These are phyloP conservation scores for Hyaloscypha hepaticicola DNA, from an alignment of 495 filamentous ascomycete species.

Conservation along the genomic window DNA sequence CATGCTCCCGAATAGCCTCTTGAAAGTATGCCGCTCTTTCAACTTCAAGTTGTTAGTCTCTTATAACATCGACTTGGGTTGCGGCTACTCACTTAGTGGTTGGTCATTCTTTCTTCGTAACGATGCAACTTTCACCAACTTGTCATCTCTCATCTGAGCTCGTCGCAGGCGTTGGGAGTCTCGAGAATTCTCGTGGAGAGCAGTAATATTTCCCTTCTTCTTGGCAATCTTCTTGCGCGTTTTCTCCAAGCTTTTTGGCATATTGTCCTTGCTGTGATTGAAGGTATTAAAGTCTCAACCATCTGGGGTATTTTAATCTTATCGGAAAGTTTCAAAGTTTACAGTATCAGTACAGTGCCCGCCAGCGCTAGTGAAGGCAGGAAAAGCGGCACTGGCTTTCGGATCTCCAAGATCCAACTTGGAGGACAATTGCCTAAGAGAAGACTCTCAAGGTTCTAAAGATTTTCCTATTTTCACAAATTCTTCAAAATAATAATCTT, in stretches of 20 bases:
- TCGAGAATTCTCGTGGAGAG: constrained; percentile 80
- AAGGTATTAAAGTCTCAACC: background rate
- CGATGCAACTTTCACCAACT: constrained; percentile 62
- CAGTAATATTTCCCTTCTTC: constrained; percentile 62
- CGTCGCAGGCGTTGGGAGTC: constrained; percentile 72
- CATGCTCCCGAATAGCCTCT: constrained; percentile 54
- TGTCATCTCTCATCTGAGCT: constrained; percentile 73
- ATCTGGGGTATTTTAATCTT: background rate
- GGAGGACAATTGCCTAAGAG: no score
- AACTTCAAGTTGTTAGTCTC: constrained; percentile 45
- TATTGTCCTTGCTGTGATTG: constrained; percentile 7
- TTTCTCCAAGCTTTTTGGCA: constrained; percentile 76
- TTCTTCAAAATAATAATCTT: no score
- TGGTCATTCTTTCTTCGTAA: constrained; percentile 65
- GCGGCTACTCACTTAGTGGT: constrained; percentile 55
- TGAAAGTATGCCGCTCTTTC: constrained; percentile 72
- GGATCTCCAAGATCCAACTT: no score
- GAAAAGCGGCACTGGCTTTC: background rate
- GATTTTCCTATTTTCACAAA: no score
- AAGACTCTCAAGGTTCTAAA: no score
- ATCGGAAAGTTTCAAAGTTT: constrained; percentile 5
- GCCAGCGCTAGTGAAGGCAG: background rate
- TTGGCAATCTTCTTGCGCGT: constrained; percentile 82
- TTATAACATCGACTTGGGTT: background rate
- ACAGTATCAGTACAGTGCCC: no score